phyloP scores from a whole-genome alignment of 2,329 filamentous ascomycete species.

The Fusarium compactum region DNA sequence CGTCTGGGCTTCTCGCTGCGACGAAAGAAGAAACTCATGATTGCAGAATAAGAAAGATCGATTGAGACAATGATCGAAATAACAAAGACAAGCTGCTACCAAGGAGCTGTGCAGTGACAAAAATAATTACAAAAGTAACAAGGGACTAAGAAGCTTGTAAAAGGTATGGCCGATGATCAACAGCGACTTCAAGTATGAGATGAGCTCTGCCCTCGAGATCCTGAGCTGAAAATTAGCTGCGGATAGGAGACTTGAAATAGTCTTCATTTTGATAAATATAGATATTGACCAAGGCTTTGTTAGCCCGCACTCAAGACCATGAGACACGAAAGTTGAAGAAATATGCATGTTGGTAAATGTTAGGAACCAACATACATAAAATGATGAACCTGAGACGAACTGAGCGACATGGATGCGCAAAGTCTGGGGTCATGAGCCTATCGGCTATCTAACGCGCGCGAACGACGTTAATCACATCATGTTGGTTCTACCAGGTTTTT shows the following conservation, averaged over 20 bases:
- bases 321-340: neutral
- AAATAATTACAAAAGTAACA: too few relatives aligned
- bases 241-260: neutral
- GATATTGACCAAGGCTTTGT: neutral
- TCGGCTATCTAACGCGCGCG: neutral
- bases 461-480: neutral
- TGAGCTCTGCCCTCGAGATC: neutral
- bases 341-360: neutral
- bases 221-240: too few relatives aligned
- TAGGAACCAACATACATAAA: constrained; percentile 11
- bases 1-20: constrained; percentile 1
- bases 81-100: too few relatives aligned
- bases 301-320: neutral
- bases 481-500: too few relatives aligned
- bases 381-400: constrained; percentile 3
- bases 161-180: too few relatives aligned
- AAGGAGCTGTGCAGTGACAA: too few relatives aligned
- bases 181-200: neutral
- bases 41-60: too few relatives aligned
- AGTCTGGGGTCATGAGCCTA: neutral
- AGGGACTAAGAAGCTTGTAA: too few relatives aligned
- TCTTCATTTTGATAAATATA: neutral
- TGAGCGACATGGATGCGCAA: neutral
- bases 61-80: too few relatives aligned
- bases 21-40: neutral